Conservation (phyloP, 2,329 filamentous ascomycete genomes). For the Colletotrichum musicola region DNA sequence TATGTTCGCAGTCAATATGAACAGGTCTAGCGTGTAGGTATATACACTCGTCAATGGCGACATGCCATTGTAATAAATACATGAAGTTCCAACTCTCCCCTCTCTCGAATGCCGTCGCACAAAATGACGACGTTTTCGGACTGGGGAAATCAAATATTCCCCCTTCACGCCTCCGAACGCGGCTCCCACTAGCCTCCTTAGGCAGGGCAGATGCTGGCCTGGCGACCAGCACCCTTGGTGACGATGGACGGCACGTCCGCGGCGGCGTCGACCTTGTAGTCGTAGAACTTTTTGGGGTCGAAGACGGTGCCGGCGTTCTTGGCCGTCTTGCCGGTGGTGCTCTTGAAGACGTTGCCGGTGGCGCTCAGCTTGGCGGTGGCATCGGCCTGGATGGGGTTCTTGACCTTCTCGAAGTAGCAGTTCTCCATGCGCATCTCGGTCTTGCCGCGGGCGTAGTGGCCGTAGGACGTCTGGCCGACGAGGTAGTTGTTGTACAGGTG, state of each 20-base stretch:
- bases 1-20: constrained; percentile 23
- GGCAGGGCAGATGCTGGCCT: constrained; percentile 42
- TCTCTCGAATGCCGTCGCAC: neutral
- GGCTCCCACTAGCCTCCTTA: neutral
- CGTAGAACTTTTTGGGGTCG: constrained; percentile 35
- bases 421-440: constrained; percentile 45
- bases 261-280: constrained; percentile 39
- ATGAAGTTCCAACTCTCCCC: constrained; percentile 4
- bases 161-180: rapidly evolving
- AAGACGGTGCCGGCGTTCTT: constrained; percentile 36
- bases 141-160: neutral
- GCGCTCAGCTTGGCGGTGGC: constrained; percentile 34
- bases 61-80: constrained; percentile 28
- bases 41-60: constrained; percentile 15
- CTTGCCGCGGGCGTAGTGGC: constrained; percentile 43
- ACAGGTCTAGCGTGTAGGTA: constrained; percentile 17
- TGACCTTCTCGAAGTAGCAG: constrained; percentile 43
- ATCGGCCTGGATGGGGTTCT: constrained; percentile 41
- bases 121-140: too few species aligned
- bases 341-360: constrained; percentile 38
- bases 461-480: constrained; percentile 42
- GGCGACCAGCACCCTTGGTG: constrained; percentile 40
- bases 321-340: constrained; percentile 31
- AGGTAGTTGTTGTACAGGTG: constrained; percentile 47
- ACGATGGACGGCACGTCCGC: constrained; percentile 43